Base-by-base conservation (phyloP, 176 grass and related monocot genomes). In the Triticum dicoccoides region DNA sequence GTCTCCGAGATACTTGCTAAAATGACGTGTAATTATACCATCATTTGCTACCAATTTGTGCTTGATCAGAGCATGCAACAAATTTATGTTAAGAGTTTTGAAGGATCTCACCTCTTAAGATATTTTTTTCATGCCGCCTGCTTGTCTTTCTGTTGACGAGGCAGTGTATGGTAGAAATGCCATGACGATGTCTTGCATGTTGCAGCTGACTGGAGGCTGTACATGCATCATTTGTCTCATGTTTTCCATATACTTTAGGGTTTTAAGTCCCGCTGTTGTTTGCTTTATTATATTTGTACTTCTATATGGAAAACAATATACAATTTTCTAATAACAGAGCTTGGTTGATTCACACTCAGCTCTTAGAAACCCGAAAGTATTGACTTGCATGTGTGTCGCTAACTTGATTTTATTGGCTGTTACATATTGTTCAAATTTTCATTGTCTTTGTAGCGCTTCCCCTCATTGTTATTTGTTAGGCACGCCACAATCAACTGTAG, bases 381-480 rank as follows among this genome's bases (percentile, higher is more conserved):
- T 80, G 56, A 44, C 24, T 65, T 51, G 2, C 33, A 86, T 70
- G 71, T 63, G 21, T 44, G 69, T 79, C 17, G 30, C 42, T 70
- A 74, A 45, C 59, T 66, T 72, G 56, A 47, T 74, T 90, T 79
- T 73, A 2, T 37, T 67, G 21, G 72, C 58, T 67, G 5, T 89
- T 44, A n/a, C 62, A 59, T 12, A 41, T 61, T 18, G 33, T 51
- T 34, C 8, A 24, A 79, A 56, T 84, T 88, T 33, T 11, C 21
- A n/a, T 70, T 47, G 3, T 79, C n/a, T 79, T 73, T 85, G 63
- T 85, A 27, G 45, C 13, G 58, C 15, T 37, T 73, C 66, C 24
- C 3, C 38, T 73, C 21, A 0, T 78, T 86, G 11, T 33, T 72
- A 72, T 33, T 78, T 86, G 11, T 24, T 72, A 65, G 41, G 84